Percentiles rank a stretch among this genome's conserved stretches.
phyloP scores from a whole-genome alignment of 139 green algal species.

The Penium margaritaceum region DNA sequence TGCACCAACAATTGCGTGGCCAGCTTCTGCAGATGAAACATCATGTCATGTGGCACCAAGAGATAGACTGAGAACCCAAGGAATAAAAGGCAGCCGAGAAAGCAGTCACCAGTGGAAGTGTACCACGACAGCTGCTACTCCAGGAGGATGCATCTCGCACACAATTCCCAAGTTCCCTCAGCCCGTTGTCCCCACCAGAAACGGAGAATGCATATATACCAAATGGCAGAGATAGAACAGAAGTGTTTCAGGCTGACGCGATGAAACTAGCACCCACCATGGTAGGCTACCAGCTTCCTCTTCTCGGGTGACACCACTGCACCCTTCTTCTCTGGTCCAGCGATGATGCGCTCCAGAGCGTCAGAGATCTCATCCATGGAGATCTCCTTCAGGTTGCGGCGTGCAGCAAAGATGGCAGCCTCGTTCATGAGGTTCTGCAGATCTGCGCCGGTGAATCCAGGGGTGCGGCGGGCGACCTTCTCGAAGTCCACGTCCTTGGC shows the following conservation, averaged over 20 bases:
- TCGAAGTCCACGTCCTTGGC: conserved; percentile 57
- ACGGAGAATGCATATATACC: too few relatives aligned
- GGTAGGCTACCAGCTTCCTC: conserved; percentile 93
- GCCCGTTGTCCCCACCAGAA: too few relatives aligned
- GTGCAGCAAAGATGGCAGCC: conserved; percentile 91
- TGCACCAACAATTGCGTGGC: conserved; percentile 85
- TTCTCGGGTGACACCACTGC: conserved; percentile 92
- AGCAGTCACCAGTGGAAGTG: too few relatives aligned
- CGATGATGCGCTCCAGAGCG: conserved; percentile 95
- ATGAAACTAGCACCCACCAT: too few relatives aligned
- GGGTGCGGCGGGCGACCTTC: conserved; percentile 55
- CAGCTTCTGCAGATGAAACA: conserved; percentile 64
- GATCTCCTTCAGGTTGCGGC: conserved; percentile 92
- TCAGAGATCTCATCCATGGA: conserved; percentile 98
- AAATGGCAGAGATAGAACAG: too few relatives aligned
- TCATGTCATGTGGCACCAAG: too few relatives aligned
- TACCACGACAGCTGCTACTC: too few relatives aligned
- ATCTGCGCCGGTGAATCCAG: conserved; percentile 80
- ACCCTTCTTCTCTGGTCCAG: conserved; percentile 96
- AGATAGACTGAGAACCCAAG: too few relatives aligned
- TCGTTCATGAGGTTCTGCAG: conserved; percentile 99
- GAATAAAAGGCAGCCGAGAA: too few relatives aligned
- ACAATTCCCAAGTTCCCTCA: too few relatives aligned
- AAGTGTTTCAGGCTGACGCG: too few relatives aligned
- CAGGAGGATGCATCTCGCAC: too few relatives aligned